Evolutionary conservation across 2,329 filamentous ascomycete genomes (phyloP), one percentile per base, ranked within the genome.

Genomic region (Zymoseptoria crescenta): DNA sequence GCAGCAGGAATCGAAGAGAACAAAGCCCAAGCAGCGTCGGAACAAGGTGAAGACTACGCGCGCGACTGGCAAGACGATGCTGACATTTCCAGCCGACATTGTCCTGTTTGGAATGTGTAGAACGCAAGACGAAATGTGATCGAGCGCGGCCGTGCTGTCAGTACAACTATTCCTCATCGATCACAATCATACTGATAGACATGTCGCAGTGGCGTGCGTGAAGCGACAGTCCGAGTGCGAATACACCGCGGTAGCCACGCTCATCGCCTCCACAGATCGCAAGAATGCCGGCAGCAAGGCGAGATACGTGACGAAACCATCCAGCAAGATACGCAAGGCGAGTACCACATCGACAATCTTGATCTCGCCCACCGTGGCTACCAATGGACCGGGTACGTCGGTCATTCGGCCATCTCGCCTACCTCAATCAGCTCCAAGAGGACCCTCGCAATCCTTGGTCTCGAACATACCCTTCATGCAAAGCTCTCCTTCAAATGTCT

Each of bases 41-140:
- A 93, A 93, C 75, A 93, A 93, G 73, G 89, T 89, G 3, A 92
- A 88, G 1, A 71, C 92, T 62, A 54, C 92, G 89, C 13, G 8
- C 16, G 5, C 16, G 8, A 52, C 29, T 24, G n/a, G 51, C 19
- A 52, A 52, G 51, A 52, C n/a, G 51, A 19, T 24, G n/a, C 24
- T 19, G 4, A 29, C 29, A 9, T 28, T 30, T 29, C 24, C 24
- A 29, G 24, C 20, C n/a, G 20, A 52, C n/a, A 13, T 29, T 24
- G 13, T 28, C 51, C 29, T 28, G 29, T 68, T 82, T 86, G 62
- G 87, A 91, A 71, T 93, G 89, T 69, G 89, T 92, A 21, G 87
- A 91, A 74, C 80, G 88, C 65, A 92, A 92, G 76, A 92, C 88
- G 24, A 92, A 92, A 86, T 92, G 88, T 71, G 88, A 92, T 73